Evolutionary conservation across 768 basidiomycete species (phyloP).

Genomic region (Termitomyces titanicus): DNA sequence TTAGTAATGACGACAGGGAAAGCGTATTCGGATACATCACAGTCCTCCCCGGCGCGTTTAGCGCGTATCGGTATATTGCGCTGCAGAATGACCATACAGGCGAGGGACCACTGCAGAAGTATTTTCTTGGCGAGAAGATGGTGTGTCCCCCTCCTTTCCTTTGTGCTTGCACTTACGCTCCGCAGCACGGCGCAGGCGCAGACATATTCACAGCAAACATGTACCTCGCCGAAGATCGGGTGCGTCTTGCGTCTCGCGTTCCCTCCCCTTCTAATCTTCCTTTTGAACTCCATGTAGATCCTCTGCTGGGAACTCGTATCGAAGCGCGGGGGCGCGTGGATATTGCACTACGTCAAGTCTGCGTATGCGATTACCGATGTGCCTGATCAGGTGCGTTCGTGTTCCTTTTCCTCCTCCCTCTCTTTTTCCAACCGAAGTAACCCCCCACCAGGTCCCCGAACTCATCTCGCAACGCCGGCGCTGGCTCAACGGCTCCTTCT

Average conservation of each 20-base stretch:
- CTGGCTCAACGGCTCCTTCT: slow-evolving; percentile 98
- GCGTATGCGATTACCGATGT: slow-evolving; percentile 93
- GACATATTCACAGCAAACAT: slow-evolving; percentile 96
- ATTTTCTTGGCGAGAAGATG: slow-evolving; percentile 95
- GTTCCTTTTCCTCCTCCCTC: background rate
- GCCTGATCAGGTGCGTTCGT: slow-evolving; percentile 68
- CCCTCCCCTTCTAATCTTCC: background rate
- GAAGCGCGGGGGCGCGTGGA: slow-evolving; percentile 89
- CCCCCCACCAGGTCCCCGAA: slow-evolving; percentile 65
- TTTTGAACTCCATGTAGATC: slow-evolving; percentile 42
- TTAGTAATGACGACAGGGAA: slow-evolving; percentile 39
- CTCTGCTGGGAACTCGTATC: slow-evolving; percentile 97
- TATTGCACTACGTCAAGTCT: slow-evolving; percentile 93
- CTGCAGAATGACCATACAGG: slow-evolving; percentile 82
- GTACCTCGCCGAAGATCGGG: slow-evolving; percentile 91
- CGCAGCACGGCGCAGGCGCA: slow-evolving; percentile 72
- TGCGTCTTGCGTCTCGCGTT: slow-evolving; percentile 30
- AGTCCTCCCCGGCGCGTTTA: slow-evolving; percentile 90
- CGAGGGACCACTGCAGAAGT: slow-evolving; percentile 89
- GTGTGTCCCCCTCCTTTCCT: background rate
- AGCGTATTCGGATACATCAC: slow-evolving; percentile 93
- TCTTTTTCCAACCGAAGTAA: background rate
- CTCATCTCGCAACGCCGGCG: slow-evolving; percentile 92
- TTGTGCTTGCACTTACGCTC: too few species aligned
- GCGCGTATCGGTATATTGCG: slow-evolving; percentile 88